Evolutionary conservation across 2,329 filamentous ascomycete genomes (phyloP), one percentile per base, ranked within the genome.

Genomic region (Sclerotinia spermophila): DNA sequence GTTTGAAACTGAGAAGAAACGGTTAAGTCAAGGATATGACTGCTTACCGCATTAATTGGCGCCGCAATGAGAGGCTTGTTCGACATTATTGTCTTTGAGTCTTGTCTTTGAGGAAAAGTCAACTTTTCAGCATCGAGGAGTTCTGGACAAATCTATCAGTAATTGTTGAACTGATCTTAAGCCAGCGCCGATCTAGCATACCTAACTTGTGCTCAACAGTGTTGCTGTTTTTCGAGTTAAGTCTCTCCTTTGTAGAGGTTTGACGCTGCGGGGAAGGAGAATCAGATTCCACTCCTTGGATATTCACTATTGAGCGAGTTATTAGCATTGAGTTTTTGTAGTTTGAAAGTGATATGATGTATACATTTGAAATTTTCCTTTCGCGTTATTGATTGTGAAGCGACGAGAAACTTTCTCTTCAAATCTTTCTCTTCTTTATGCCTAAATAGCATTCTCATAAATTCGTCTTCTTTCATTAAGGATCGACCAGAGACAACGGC

Each of bases 1-100:
- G 2, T 27, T 33, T 27, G 8, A 40, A 17, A 38, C 17, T 35
- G 10, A 35, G 38, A 65, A 24, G 44, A 11, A 65, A 40, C 21
- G 35, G 19, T 56, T n/a, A 33, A 24, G 6, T 42, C 17, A 42
- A 38, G 27, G 5, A 8, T 24, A 5, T 4, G 17, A 8, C n/a
- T 21, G 48, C 67, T 55, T 65, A 69, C 67, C 24, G 27, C 21
- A 27, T 69, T 69, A 27, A 40, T 7, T 11, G 67, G 59, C 40
- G 67, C 67, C 17, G 59, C 27, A 13, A 69, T 42, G 17, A 42
- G 59, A 65, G 67, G 67, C 66, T 62, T 62, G 7, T 69, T 64
- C 21, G 67, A 64, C 67, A 68, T 68, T 38, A 24, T 58, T 24
- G 45, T 66, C n/a, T 33, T 21, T 27, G 45, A 27, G 56, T 15